Percentiles rank a stretch among this genome's conserved stretches.
phyloP scores from a whole-genome alignment of 202 grass and related monocot species.

The Brachypodium distachyon region DNA sequence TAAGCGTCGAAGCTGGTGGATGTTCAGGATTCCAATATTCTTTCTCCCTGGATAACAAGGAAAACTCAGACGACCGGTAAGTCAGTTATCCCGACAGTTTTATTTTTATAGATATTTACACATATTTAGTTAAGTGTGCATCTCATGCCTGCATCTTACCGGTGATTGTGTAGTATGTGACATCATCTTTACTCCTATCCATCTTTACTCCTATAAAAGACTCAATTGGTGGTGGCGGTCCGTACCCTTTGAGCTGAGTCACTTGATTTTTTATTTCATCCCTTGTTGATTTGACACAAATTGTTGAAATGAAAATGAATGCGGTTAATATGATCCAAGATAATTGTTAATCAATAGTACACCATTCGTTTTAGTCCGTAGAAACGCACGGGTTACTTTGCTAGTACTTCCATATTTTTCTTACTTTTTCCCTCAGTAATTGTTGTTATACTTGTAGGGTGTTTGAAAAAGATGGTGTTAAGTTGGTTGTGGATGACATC shows the following conservation, averaged over 20 bases:
- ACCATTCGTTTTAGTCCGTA: too few species aligned
- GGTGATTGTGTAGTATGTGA: too few species aligned
- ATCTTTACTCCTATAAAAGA: too few species aligned
- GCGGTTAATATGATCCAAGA: too few species aligned
- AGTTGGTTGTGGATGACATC: conserved; percentile 54
- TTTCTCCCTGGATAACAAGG: conserved; percentile 46
- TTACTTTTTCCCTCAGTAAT: not conserved
- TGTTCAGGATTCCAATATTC: conserved; percentile 72
- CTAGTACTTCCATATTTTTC: not conserved
- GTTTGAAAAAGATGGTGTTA: conserved; percentile 60
- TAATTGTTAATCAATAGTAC: too few species aligned
- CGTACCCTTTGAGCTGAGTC: too few species aligned
- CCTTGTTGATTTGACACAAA: too few species aligned
- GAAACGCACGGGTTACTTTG: not conserved
- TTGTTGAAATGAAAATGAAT: too few species aligned
- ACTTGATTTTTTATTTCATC: too few species aligned
- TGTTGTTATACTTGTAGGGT: conserved; percentile 28
- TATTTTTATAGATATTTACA: not conserved
- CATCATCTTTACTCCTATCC: too few species aligned
- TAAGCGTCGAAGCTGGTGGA: conserved; percentile 58
- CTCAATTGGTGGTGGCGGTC: too few species aligned
- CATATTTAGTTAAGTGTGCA: not conserved
- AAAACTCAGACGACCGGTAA: conserved; percentile 55
- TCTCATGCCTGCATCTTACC: too few species aligned
- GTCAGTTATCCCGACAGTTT: not conserved